Base-by-base conservation (phyloP, 257 asterid species). In the Ballota nigra region DNA sequence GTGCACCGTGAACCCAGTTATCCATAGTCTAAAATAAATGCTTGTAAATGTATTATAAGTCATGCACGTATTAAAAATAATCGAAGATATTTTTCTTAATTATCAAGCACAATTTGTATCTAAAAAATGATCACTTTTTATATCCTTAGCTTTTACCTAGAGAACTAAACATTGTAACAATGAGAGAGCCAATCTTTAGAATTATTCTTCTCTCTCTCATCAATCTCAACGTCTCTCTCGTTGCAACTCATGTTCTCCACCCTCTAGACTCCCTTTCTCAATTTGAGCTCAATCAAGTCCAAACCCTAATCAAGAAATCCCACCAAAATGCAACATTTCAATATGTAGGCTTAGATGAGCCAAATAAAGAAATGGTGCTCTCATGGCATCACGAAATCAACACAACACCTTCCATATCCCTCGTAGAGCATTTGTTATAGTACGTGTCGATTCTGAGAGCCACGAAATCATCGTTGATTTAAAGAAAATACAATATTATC, bases 401-500 rank as follows among this genome's bases (percentile, higher is more conserved):
- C 19, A 12, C 22, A n/a, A 22, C 10, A 34, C 28, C 5, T 55
- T 5, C 28, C 81, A 18, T 29, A 3, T 11, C 47, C 76, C 81
- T 5, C 86, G 87, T 19, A 28, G 59, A 38, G 87, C 87, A n/a
- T 70, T 70, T 19, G 80, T 70, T 8, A 75, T 80, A 0, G 77
- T 72, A 2, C 77, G 86, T 2, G 15, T 51, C 9, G 34, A 78
- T 29, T 0, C 24, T 2, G 36, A 23, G 41, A 84, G 45, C 62
- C 81, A 76, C 20, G 86, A 82, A 63, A 71, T 86, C 19, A 20
- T 70, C 18, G 62, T 86, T 4, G 83, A 86, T 68, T 58, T 84
- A 40, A 49, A 5, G 74, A 33, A 20, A 79, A 75, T 29, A 38
- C 52, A 11, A 64, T 86, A 56, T 3, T 74, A 23, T 82, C 81